Evolutionary conservation across 208 protist species (phyloP), one percentile per base, ranked within the genome.

Genomic region (Trypanosoma lewisi): DNA sequence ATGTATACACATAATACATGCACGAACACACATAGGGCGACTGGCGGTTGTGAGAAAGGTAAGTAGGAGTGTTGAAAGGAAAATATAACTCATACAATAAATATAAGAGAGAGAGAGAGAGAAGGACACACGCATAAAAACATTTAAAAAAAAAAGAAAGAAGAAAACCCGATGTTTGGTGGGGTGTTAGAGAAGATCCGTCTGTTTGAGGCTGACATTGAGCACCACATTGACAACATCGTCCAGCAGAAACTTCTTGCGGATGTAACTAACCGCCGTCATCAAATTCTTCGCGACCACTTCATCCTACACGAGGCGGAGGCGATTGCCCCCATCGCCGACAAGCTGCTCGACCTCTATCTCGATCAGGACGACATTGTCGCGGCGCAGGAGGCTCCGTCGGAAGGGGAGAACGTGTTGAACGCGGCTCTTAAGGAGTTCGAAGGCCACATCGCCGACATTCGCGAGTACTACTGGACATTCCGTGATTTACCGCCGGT

Each of bases 291-390:
- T 11, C 54, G 83, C 0, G 84, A 93, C 56, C 82, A 93, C 73
- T 95, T 95, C 65, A 79, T 76, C 5, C 19, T 89, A 16, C 73
- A 82, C 55, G 75, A 93, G 64, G 69, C 75, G 0, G 69, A 75
- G 30, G 36, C 78, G 11, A 80, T 92, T 42, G 47, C 60, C n/a
- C 52, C 42, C 5, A 79, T 75, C 21, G 69, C 83, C 2, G 85
- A 93, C 30, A 91, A 95, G 62, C 69, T 95, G 52, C 73, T 93
- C 7, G 89, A 95, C 49, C 63, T 71, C 2, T 95, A 95, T 54
- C 63, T 95, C 17, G 89, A 95, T 57, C 84, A 93, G 49, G 86
- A 95, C 36, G 89, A 95, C 17, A 89, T 95, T 63, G 71, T 85
- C 11, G 59, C 77, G 8, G 82, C 62, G 0, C 80, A 82, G 45